Base-by-base conservation (phyloP, 208 protist genomes). In the Angomonas ambiguus region DNA sequence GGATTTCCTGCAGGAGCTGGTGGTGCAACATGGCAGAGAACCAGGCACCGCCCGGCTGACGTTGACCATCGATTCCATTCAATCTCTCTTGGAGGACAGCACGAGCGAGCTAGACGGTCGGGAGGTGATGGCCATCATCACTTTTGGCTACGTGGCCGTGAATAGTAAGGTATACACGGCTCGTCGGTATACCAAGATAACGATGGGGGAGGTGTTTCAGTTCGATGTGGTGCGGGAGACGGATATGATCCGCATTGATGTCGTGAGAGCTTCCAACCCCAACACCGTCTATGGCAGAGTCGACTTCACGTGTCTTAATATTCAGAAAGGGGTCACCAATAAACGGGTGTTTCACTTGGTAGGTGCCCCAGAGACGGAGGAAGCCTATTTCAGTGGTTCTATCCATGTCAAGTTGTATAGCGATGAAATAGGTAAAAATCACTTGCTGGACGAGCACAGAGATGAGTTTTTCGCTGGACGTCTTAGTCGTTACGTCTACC, bases 181-280 rank as follows among this genome's bases (percentile, higher is more conserved):
- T 13, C 60, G 64, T 18, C 73, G 71, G 45, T 91, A 84, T 62
- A 76, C 69, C 13, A 62, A 70, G 35, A 81, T 73, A 18, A 69
- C 67, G 65, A 72, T 95, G 66, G 63, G 78, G 25, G 80, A 92
- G 58, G 74, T 71, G 27, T 91, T 82, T 74, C 64, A 69, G 27
- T 85, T 95, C 66, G 84, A 95, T 59, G 84, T 95, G 38, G 77
- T 82, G 65, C 79, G 84, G 1, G 82, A 92, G 61, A 95, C 86
- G 2, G 89, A 95, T 63, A 80, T 92, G 62, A 82, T 95, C 2
- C 79, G 78, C 65, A 74, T 93, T 51, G 74, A 91, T 34, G 85
- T 95, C 1, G 75, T 91, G 22, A 67, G 79, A 41, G 79, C 79
- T 2, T 67, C 38, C 4, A 42, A 75, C 27, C 69, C 80, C 25